Evolutionary conservation across 768 basidiomycete species (phyloP).

Genomic region (Lactarius tabidus): DNA sequence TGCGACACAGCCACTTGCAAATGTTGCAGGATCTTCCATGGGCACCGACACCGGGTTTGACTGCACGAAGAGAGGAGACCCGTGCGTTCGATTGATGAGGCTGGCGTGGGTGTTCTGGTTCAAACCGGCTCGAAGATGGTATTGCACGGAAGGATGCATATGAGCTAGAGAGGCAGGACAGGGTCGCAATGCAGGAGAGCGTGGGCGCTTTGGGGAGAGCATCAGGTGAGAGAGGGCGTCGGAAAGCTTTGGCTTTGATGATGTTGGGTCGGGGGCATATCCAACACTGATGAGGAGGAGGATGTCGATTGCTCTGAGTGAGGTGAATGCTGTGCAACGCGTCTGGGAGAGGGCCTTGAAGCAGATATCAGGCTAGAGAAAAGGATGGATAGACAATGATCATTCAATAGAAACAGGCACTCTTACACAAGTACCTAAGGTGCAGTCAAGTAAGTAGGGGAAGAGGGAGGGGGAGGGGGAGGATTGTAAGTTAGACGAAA

Average conservation of each 20-base stretch:
- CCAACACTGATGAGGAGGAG: constrained; percentile 47
- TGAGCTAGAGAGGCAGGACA: constrained; percentile 13
- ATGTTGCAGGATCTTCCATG: constrained; percentile 12
- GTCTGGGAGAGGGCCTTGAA: constrained; percentile 64
- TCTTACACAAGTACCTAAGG: no score
- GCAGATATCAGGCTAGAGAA: constrained; percentile 43
- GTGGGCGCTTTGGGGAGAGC: constrained; percentile 75
- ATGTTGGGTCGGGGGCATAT: constrained; percentile 39
- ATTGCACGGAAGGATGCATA: neutral
- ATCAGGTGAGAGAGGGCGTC: constrained; percentile 67
- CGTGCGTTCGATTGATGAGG: neutral
- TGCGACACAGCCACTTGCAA: constrained; percentile 33
- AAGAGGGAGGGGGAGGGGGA: no score
- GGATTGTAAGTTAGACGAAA: no score
- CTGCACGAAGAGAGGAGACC: constrained; percentile 9
- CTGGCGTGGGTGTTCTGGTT: neutral
- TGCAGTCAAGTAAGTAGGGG: no score
- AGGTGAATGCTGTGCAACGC: constrained; percentile 41
- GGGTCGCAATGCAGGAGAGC: constrained; percentile 30
- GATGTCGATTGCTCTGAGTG: constrained; percentile 42
- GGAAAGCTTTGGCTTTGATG: constrained; percentile 57
- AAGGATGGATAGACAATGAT: no score
- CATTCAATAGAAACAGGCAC: no score
- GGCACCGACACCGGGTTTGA: constrained; percentile 1
- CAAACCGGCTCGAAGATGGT: neutral